phyloP scores from a whole-genome alignment of 306 rosid genomes.

The Phaseolus lunatus region DNA sequence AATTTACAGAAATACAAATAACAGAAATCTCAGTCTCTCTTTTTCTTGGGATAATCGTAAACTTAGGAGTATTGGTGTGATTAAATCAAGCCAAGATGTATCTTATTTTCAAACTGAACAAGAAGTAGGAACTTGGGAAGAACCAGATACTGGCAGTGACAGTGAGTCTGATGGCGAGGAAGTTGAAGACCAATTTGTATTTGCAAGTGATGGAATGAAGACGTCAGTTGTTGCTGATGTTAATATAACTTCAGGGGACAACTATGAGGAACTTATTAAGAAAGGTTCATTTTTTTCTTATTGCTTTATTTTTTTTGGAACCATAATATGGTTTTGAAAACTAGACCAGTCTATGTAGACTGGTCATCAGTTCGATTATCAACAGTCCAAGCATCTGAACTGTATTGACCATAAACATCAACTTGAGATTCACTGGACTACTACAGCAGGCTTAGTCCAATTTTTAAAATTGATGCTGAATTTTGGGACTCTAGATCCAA shows the following conservation, averaged over 20 bases:
- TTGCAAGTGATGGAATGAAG: constrained; percentile 54
- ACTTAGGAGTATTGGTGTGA: constrained; percentile 42
- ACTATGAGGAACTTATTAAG: constrained; percentile 60
- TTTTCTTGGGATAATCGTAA: constrained; percentile 35
- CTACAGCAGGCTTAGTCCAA: neutral
- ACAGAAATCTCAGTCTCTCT: constrained; percentile 38
- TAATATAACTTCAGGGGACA: constrained; percentile 48
- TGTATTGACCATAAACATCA: neutral
- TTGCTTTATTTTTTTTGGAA: constrained; percentile 23
- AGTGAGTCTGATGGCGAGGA: constrained; percentile 65
- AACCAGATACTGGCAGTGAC: constrained; percentile 72
- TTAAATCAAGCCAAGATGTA: constrained; percentile 42
- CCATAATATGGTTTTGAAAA: constrained; percentile 14
- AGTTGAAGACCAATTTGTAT: constrained; percentile 49
- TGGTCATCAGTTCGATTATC: neutral
- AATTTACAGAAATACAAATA: constrained; percentile 37
- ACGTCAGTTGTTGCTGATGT: constrained; percentile 47
- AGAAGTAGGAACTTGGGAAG: constrained; percentile 72
- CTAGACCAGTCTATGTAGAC: neutral
- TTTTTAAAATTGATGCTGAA: neutral
- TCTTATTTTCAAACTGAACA: constrained; percentile 41
- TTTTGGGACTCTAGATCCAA: constrained; percentile 11
- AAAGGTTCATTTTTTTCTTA: constrained; percentile 60
- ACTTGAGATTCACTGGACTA: constrained; percentile 12
- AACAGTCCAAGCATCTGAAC: neutral